phyloP scores from a whole-genome alignment of 129 eudicot genomes.

The Arctium lappa region DNA sequence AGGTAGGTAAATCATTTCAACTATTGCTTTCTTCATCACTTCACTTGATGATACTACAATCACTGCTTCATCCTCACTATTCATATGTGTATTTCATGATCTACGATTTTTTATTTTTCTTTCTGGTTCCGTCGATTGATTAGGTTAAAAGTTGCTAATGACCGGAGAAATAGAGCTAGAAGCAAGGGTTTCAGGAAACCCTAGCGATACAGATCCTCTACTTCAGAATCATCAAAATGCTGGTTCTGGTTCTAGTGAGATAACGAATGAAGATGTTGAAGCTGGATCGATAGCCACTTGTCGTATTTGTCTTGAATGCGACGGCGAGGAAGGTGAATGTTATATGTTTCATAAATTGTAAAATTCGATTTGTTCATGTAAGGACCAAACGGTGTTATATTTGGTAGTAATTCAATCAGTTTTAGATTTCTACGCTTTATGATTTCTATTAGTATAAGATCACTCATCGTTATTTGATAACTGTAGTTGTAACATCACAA shows the following conservation, averaged over 20 bases:
- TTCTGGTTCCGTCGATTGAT: background rate
- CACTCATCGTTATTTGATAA: background rate
- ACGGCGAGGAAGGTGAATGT: constrained; percentile 54
- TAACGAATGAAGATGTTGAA: constrained; percentile 49
- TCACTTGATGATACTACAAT: background rate
- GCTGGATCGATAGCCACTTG: constrained; percentile 48
- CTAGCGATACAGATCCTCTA: constrained; percentile 67
- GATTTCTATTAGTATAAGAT: background rate
- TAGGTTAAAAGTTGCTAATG: constrained; percentile 28
- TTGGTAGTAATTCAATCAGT: constrained; percentile 9
- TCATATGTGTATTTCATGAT: background rate
- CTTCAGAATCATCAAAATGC: constrained; percentile 27
- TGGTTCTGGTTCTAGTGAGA: constrained; percentile 14
- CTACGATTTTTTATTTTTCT: background rate
- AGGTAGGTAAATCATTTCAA: background rate
- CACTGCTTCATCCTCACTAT: background rate
- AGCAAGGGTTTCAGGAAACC: constrained; percentile 28
- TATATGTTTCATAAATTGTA: background rate
- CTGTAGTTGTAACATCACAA: background rate
- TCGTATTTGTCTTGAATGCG: constrained; percentile 83
- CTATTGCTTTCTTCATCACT: constrained; percentile 7
- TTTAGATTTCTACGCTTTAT: background rate
- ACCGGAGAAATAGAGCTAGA: constrained; percentile 55
- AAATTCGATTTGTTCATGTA: background rate
- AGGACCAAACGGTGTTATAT: background rate